A percentile compares a stretch with the other conserved stretches of the same genome.
These are phyloP conservation scores for Klebsormidium nitens DNA, from an alignment of 139 green algal species.

Conservation along the genomic window DNA sequence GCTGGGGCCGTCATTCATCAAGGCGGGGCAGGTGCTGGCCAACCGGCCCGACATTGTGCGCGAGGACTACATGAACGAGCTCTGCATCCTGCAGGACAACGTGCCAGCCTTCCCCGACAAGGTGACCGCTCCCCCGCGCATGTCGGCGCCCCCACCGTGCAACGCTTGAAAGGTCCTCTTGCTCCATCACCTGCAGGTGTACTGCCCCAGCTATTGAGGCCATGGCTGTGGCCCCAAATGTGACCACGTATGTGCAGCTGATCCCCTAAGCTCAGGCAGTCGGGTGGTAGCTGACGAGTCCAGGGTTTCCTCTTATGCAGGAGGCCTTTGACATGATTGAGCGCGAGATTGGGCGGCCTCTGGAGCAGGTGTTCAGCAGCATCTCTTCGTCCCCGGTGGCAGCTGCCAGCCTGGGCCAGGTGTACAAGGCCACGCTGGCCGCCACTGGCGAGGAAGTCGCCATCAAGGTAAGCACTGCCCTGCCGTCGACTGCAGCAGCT, in stretches of 20 bases:
- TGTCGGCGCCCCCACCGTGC: no score
- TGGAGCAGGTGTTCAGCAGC: constrained; percentile 74
- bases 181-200: no score
- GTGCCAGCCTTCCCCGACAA: constrained; percentile 51
- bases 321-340: constrained; percentile 84
- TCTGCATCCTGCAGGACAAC: constrained; percentile 78
- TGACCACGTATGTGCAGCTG: no score
- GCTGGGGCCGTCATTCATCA: constrained; percentile 96
- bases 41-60: constrained; percentile 95
- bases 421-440: constrained; percentile 62
- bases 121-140: constrained; percentile 1
- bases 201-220: no score
- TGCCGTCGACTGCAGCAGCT: no score
- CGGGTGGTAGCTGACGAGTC: constrained; percentile 1
- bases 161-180: no score
- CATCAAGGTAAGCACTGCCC: constrained; percentile 84
- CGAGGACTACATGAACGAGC: constrained; percentile 98
- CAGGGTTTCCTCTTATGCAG: constrained; percentile 9
- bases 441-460: constrained; percentile 85
- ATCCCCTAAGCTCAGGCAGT: no score
- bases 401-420: constrained; percentile 85
- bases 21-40: constrained; percentile 94
- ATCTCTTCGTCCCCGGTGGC: constrained; percentile 83
- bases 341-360: constrained; percentile 68
- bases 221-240: no score